Base-by-base conservation (phyloP, 179 eudicot species). In the Beta corolliflora region DNA sequence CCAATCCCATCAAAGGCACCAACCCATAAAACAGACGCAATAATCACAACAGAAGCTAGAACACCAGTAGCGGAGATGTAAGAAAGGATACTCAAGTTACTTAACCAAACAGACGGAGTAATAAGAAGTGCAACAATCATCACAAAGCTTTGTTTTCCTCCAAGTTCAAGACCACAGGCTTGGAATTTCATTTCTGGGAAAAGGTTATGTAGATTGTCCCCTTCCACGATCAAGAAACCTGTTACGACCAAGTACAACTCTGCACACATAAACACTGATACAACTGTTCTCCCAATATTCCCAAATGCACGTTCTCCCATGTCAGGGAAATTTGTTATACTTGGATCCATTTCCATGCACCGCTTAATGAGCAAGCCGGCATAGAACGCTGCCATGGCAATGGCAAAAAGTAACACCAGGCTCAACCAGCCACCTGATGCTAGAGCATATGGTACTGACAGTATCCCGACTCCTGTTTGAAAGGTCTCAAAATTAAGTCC, bases 291-390 rank as follows among this genome's bases (percentile, higher is more conserved):
- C 19, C 97, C 97, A 36, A 71, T 80, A 63, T 61, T 81, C 14
- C 97, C 97, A 79, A 93, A 93, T 70, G 97, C 96, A n/a, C 75
- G 84, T 19, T 89, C 88, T 2, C 93, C 97, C 18, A 93, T 93
- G 83, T 92, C 97, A 7, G 93, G 90, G 58, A 90, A 93, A 1
- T 74, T 85, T 78, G 81, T 84, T 23, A 93, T 89, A 12, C 60
- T 86, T 46, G 90, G 85, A 53, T 92, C 92, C 4, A 85, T 76
- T 31, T 92, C 96, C 96, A 92, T 92, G 66, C 93, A 92, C 84
- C 88, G 83, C 71, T 91, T 84, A 14, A 93, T 89, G 5, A 93
- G 86, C 31, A 92, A 46, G 29, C 91, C 92, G 0, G 94, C 85
- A 81, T 91, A 93, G 84, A 86, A 92, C 19, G 93, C 84, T 60